Evolutionary conservation across 495 filamentous ascomycete species (phyloP), one percentile per base, ranked within the genome.

Genomic region (Neurospora hispaniola): DNA sequence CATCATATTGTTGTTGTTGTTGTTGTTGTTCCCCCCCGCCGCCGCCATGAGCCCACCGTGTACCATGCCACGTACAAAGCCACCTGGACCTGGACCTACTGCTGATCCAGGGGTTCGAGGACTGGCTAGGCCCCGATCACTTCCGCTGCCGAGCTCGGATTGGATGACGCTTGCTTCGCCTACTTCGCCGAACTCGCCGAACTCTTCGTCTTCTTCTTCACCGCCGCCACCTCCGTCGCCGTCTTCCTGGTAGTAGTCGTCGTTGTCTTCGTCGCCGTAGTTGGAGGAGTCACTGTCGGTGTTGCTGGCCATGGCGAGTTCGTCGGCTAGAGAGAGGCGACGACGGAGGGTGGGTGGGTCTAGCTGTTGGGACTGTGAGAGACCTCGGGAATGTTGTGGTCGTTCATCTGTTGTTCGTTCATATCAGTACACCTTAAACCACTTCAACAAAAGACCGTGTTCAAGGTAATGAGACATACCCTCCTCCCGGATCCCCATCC

Each of bases 261-360:
- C 54, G 41, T 59, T 31, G 40, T 23, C 35, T n/a, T 73, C 73
- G 20, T 76, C 66, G 6, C 70, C 73, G 31, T 72, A 72, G 20
- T 75, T 66, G 54, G 54, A 66, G 14, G 54, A 66, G 54, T 66
- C 75, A 9, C 48, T 69, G 23, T 76, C 75, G 14, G 54, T 18
- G 27, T 76, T 70, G 5, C 68, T 70, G 5, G 48, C 75, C 72
- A 77, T 71, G 35, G 75, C 75, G 16, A 77, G 42, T 69, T 77
- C 75, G 1, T 77, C 75, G 4, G 75, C 75, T n/a, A 77, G 54
- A 3, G 75, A 77, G 8, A 77, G 10, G 0, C 74, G 69, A 5
- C 75, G 70, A 3, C 54, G 54, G 27, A 66, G 54, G 54, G 48
- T 8, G 23, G 54, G 5, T 59, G 12, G 54, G 35, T 27, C 23